Percentiles rank a stretch among this genome's conserved stretches.
Evolutionary conservation across 805 yeast genomes (phyloP).

Genomic region (Candida maris): DNA sequence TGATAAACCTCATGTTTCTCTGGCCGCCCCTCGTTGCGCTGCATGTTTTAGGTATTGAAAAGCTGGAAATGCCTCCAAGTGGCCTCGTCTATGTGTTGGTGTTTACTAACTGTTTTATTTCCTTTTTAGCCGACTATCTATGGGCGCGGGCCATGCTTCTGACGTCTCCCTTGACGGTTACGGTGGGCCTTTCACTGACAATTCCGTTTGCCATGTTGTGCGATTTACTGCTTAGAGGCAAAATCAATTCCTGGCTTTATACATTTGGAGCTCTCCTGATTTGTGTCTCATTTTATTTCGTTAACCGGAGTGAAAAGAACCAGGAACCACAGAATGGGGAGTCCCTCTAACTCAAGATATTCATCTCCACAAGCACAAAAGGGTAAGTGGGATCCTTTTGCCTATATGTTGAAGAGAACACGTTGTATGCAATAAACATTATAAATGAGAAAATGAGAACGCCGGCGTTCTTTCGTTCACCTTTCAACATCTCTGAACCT

Average conservation of each 20-base stretch:
- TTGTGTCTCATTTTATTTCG: slow-evolving; percentile 75
- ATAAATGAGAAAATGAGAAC: slow-evolving; percentile 28
- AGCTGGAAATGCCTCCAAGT: slow-evolving; percentile 64
- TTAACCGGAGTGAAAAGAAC: slow-evolving; percentile 73
- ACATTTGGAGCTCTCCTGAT: slow-evolving; percentile 78
- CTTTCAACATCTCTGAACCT: slow-evolving; percentile 7
- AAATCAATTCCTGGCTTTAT: slow-evolving; percentile 58
- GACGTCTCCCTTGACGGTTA: slow-evolving; percentile 92
- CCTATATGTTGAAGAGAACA: slow-evolving; percentile 41
- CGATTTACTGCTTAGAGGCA: slow-evolving; percentile 70
- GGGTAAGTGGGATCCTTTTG: slow-evolving; percentile 50
- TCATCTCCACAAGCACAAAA: slow-evolving; percentile 28
- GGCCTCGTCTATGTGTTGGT: slow-evolving; percentile 51
- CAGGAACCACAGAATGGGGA: slow-evolving; percentile 34
- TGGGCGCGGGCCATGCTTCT: slow-evolving; percentile 95
- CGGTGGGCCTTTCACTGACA: slow-evolving; percentile 89
- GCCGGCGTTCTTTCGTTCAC: slow-evolving; percentile 6
- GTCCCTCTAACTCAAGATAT: slow-evolving; percentile 7
- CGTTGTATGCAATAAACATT: slow-evolving; percentile 36
- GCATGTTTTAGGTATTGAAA: slow-evolving; percentile 62
- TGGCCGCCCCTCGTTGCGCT: slow-evolving; percentile 81
- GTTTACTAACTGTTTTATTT: slow-evolving; percentile 63
- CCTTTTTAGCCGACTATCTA: slow-evolving; percentile 84
- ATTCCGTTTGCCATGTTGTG: slow-evolving; percentile 94
- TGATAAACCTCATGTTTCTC: slow-evolving; percentile 65